phyloP scores from a whole-genome alignment of 1,139 yeast species.

The Yamadazyma mexicana region DNA sequence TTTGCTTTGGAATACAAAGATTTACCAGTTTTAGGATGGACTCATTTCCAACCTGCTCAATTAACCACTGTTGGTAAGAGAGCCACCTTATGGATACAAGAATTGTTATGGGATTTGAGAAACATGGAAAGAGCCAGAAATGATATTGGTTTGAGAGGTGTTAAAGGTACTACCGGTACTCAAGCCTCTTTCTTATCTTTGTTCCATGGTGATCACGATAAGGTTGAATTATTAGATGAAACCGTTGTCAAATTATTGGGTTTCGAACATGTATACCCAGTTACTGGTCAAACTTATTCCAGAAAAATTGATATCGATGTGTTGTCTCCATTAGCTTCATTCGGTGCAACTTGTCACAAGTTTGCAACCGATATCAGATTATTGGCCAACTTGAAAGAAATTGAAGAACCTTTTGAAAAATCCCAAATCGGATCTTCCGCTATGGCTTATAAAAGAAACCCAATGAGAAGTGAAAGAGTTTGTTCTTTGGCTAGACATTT shows the following conservation, averaged over 20 bases:
- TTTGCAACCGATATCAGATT: slow-evolving; percentile 96
- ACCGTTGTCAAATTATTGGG: slow-evolving; percentile 92
- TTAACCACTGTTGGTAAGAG: slow-evolving; percentile 98
- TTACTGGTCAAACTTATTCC: slow-evolving; percentile 97
- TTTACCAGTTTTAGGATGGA: slow-evolving; percentile 97
- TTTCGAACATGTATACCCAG: slow-evolving; percentile 92
- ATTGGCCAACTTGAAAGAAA: slow-evolving; percentile 93
- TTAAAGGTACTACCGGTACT: slow-evolving; percentile 99
- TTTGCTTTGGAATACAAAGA: slow-evolving; percentile 93
- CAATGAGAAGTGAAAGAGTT: slow-evolving; percentile 99
- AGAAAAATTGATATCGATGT: slow-evolving; percentile 97
- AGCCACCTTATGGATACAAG: slow-evolving; percentile 97
- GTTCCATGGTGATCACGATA: slow-evolving; percentile 95
- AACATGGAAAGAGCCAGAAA: slow-evolving; percentile 95
- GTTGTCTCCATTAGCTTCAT: slow-evolving; percentile 86
- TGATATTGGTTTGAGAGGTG: slow-evolving; percentile 96
- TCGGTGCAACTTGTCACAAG: slow-evolving; percentile 97
- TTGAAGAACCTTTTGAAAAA: slow-evolving; percentile 98
- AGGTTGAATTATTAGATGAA: slow-evolving; percentile 88
- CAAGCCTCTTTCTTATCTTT: slow-evolving; percentile 94
- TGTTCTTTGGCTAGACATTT: slow-evolving; percentile 95
- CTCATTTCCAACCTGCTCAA: slow-evolving; percentile 99
- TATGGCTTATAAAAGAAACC: slow-evolving; percentile 99
- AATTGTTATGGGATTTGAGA: slow-evolving; percentile 95
- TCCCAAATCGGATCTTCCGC: slow-evolving; percentile 97